These are phyloP conservation scores for Volvox reticuliferus DNA, from an alignment of 139 green algal genomes.

Conservation along the genomic window DNA sequence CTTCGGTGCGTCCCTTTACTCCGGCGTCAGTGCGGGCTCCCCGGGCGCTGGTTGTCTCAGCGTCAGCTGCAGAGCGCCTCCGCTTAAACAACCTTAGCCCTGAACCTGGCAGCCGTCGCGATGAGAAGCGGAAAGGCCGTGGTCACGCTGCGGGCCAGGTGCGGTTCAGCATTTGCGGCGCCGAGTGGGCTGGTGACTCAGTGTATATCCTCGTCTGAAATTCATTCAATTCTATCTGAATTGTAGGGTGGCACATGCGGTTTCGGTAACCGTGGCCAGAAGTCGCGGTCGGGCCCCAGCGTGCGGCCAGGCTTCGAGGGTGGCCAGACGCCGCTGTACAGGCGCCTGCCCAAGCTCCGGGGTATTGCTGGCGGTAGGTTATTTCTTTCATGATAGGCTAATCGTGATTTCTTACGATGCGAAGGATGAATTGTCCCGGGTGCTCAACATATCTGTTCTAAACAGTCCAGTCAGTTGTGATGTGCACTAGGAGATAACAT, in stretches of 20 bases:
- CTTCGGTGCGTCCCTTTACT: constrained; percentile 38
- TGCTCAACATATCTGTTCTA: no score
- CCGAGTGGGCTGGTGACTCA: background rate
- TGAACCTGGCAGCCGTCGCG: constrained; percentile 80
- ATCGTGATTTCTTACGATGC: no score
- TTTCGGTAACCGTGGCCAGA: constrained; percentile 98
- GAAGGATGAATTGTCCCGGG: no score
- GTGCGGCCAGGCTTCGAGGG: constrained; percentile 96
- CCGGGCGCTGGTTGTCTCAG: constrained; percentile 31
- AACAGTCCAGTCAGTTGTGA: no score
- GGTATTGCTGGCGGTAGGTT: constrained; percentile 96
- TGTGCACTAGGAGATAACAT: no score
- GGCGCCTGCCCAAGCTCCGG: constrained; percentile 95
- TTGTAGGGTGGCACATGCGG: constrained; percentile 92
- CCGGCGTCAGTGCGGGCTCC: background rate
- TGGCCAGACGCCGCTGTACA: constrained; percentile 97
- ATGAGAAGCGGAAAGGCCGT: constrained; percentile 92
- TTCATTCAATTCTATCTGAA: background rate
- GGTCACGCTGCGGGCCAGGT: constrained; percentile 94
- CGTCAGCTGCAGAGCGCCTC: constrained; percentile 70
- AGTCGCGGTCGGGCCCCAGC: constrained; percentile 88
- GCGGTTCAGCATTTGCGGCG: constrained; percentile 31
- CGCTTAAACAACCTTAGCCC: constrained; percentile 94
- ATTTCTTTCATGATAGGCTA: background rate
- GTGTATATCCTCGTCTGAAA: background rate